Evolutionary conservation across 2,329 filamentous ascomycete species (phyloP).

Genomic region (Calonectria pseudoturangicola): DNA sequence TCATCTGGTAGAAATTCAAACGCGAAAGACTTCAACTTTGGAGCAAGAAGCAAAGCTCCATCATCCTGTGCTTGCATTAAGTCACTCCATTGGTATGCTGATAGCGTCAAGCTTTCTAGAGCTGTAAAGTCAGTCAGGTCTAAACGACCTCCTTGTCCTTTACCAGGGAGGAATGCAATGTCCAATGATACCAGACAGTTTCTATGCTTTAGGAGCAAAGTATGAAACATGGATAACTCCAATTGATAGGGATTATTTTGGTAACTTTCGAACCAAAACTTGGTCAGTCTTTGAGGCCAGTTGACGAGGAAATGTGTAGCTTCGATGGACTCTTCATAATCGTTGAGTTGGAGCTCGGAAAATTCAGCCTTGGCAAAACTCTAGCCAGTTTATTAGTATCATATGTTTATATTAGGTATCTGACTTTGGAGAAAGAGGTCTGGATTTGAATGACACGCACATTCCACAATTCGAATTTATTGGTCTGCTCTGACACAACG

Average conservation of each 20-base stretch:
- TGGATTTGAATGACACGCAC: background rate
- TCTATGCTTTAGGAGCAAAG: background rate
- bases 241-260: background rate
- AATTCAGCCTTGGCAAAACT: background rate
- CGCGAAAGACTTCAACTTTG: background rate
- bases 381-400: background rate
- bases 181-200: background rate
- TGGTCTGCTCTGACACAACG: background rate
- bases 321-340: background rate
- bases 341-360: background rate
- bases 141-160: background rate
- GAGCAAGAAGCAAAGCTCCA: background rate
- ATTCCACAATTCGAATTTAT: background rate
- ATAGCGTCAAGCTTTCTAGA: background rate
- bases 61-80: background rate
- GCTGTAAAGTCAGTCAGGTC: background rate
- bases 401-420: too few relatives aligned
- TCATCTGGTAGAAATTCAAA: background rate
- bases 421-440: too few relatives aligned
- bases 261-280: background rate
- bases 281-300: background rate
- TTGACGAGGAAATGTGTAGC: background rate
- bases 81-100: background rate
- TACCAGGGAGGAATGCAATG: background rate
- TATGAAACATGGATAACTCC: background rate